Evolutionary conservation across 768 basidiomycete species (phyloP).

Genomic region (Peribolospora kevripleyi): DNA sequence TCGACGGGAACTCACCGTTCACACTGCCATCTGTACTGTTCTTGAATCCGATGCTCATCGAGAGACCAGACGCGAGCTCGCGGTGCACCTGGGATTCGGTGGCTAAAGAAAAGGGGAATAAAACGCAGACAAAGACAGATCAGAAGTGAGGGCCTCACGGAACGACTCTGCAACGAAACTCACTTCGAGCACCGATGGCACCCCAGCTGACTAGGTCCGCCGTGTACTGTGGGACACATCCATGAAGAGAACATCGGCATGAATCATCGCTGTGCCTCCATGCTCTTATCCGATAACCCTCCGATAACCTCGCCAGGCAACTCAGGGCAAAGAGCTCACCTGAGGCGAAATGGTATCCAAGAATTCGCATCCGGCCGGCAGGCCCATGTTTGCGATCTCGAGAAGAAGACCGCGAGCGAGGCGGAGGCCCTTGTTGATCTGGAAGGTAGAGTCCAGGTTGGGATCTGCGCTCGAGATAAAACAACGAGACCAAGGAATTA

Average conservation of each 20-base stretch:
- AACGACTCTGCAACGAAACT: conserved; percentile 10
- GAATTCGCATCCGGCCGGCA: conserved; percentile 94
- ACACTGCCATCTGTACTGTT: conserved; percentile 89
- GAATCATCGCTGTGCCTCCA: neutral
- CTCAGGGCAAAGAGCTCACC: neutral
- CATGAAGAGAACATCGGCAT: neutral
- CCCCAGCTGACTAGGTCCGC: conserved; percentile 88
- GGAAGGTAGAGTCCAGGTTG: conserved; percentile 67
- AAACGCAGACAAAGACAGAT: too few species aligned
- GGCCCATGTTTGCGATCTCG: conserved; percentile 66
- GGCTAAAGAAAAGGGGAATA: conserved; percentile 14
- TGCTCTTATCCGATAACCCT: neutral
- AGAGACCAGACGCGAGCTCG: conserved; percentile 62
- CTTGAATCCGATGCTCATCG: conserved; percentile 95
- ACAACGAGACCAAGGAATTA: too few species aligned
- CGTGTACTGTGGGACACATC: conserved; percentile 47
- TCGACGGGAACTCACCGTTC: conserved; percentile 15
- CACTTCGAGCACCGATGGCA: conserved; percentile 44
- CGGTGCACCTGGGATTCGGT: conserved; percentile 82
- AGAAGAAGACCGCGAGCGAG: conserved; percentile 65
- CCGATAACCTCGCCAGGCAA: neutral
- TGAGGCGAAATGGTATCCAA: conserved; percentile 29
- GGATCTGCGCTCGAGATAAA: conserved; percentile 28
- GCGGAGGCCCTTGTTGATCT: conserved; percentile 87
- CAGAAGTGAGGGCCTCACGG: neutral